phyloP scores from a whole-genome alignment of 176 grass and related monocot species.

The Panicum miliaceum region DNA sequence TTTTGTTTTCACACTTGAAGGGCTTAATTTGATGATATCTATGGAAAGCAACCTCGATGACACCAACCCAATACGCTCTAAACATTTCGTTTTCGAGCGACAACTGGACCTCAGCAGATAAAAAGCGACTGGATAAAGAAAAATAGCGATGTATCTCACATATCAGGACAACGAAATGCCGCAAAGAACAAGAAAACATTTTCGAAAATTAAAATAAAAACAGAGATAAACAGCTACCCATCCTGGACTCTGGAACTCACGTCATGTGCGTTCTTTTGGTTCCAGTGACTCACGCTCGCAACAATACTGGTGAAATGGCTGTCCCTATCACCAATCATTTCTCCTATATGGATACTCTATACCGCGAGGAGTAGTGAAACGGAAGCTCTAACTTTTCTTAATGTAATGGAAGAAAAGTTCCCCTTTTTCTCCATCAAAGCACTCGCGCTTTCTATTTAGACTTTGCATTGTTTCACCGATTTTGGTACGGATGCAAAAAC shows the following conservation, averaged over 20 bases:
- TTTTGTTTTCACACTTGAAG: neutral
- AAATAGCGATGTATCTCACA: conserved; percentile 19
- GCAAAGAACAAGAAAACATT: conserved; percentile 12
- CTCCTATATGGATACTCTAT: neutral
- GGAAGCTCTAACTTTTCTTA: neutral
- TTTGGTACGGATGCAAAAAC: neutral
- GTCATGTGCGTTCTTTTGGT: neutral
- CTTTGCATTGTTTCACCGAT: neutral
- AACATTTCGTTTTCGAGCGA: neutral
- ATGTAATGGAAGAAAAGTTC: neutral
- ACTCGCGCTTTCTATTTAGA: neutral
- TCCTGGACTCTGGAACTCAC: conserved; percentile 30
- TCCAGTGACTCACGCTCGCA: neutral
- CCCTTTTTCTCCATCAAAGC: neutral
- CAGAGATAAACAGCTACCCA: conserved; percentile 1
- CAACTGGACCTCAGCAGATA: neutral
- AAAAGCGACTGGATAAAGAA: conserved; percentile 23
- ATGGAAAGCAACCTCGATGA: conserved; percentile 27
- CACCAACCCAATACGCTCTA: neutral
- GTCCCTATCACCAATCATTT: conserved; percentile 24
- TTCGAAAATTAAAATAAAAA: neutral
- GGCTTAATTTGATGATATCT: conserved; percentile 8
- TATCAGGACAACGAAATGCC: neutral
- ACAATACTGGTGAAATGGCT: neutral
- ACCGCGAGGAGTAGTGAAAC: neutral